Evolutionary conservation across 2,329 filamentous ascomycete genomes (phyloP).

Genomic region (Fulvia fulva): DNA sequence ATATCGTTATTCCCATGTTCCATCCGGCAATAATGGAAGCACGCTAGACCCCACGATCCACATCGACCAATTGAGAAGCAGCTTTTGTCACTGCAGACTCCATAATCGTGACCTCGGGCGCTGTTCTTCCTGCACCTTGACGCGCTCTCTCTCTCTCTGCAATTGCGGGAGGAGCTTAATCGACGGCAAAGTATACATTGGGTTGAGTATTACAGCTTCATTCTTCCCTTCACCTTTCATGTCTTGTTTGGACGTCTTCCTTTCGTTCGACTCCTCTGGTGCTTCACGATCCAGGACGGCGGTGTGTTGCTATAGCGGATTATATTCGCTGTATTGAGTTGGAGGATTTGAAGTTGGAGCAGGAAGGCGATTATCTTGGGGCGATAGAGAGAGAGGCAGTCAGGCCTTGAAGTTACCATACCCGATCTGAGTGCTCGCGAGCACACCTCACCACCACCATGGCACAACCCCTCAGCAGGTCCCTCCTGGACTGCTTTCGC

Average conservation of each 20-base stretch:
- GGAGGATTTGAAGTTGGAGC: background rate
- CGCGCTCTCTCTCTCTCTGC: too few species aligned
- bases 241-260: background rate
- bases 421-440: background rate
- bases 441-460: constrained; percentile 2
- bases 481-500: constrained; percentile 15
- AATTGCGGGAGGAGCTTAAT: too few species aligned
- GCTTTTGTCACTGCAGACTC: background rate
- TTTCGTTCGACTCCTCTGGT: too few species aligned
- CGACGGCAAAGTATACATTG: background rate
- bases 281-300: too few species aligned
- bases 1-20: background rate
- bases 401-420: background rate
- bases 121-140: background rate
- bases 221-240: background rate
- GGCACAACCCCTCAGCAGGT: constrained; percentile 16
- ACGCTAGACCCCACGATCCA: constrained; percentile 1
- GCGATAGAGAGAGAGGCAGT: background rate
- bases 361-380: background rate
- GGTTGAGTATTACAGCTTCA: background rate
- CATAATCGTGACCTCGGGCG: background rate
- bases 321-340: background rate
- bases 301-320: too few species aligned
- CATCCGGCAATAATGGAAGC: background rate
- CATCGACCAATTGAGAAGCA: background rate